Evolutionary conservation across 306 rosid genomes (phyloP), one percentile per base, ranked within the genome.

Genomic region (Ceratonia siliqua): DNA sequence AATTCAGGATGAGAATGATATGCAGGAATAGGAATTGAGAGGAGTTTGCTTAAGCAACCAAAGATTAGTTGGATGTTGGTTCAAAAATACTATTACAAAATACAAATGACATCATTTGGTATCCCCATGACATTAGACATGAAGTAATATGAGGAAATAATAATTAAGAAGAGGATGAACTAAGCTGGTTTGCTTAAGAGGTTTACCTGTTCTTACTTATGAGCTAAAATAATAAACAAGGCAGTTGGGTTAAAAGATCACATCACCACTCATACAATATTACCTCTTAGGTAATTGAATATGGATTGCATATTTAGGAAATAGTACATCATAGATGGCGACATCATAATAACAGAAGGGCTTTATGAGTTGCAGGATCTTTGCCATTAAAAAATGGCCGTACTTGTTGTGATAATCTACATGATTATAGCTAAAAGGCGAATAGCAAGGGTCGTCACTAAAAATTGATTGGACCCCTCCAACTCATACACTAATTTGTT

Each of bases 61-160:
- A 50, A 68, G 69, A 73, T 73, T 84, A 33, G 82, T 83, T 82
- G 38, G 73, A 59, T 22, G 17, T 78, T 78, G 77, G 78, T 80
- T 54, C 63, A 70, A 78, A 62, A 72, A 66, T 28, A 48, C 9
- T 62, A 20, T 28, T 0, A 68, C 13, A 35, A 33, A 20, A 24
- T 0, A 68, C 13, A 35, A 33, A 78, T 78, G 74, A 73, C 77
- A 63, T 38, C 78, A 68, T 48, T 49, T 8, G 68, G 24, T 22
- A 74, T 70, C 10, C 58, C 45, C n/a, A n/a, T n/a, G n/a, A n/a
- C n/a, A n/a, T n/a, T n/a, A n/a, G n/a, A n/a, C n/a, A n/a, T n/a
- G n/a, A n/a, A n/a, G n/a, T n/a, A n/a, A n/a, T n/a, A n/a, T n/a
- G n/a, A 30, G 30, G 53, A 50, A 25, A 32, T 50, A 12, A 53